Evolutionary conservation across 371 early-diverging fungal species (phyloP).

Genomic region (Smittium mucronatum): DNA sequence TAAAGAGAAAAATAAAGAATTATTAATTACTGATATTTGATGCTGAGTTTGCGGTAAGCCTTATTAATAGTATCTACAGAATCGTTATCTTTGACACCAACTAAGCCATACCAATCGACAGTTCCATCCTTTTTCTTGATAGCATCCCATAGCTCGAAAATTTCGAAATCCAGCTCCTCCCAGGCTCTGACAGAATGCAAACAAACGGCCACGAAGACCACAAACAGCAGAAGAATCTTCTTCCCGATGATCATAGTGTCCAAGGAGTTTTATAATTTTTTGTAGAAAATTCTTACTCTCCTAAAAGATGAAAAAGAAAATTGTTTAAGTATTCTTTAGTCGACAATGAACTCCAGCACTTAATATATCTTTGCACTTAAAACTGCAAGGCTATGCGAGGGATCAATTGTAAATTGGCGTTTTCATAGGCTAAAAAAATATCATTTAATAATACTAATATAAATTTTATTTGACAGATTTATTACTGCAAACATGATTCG

Average conservation of each 20-base stretch:
- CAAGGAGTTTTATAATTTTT: no score
- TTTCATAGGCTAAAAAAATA: no score
- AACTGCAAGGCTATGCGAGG: no score
- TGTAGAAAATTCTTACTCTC: no score
- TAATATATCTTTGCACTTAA: no score
- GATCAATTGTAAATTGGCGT: no score
- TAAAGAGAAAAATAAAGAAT: background rate
- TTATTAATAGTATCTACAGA: slow-evolving; percentile 58
- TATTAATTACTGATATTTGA: slow-evolving; percentile 78
- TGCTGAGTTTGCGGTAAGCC: slow-evolving; percentile 81
- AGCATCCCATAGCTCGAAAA: slow-evolving; percentile 70
- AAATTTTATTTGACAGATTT: no score
- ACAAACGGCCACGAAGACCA: background rate
- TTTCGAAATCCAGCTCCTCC: slow-evolving; percentile 55
- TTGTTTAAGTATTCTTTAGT: no score
- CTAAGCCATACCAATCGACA: slow-evolving; percentile 50
- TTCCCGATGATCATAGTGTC: background rate
- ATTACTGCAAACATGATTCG: no score
- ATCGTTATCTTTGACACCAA: slow-evolving; percentile 51
- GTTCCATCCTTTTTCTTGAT: slow-evolving; percentile 45
- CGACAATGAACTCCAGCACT: no score
- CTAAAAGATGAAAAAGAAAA: no score
- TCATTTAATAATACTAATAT: no score
- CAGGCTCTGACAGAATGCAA: slow-evolving; percentile 16
- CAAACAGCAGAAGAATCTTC: slow-evolving; percentile 1